Base-by-base conservation (phyloP, 1,139 yeast species). In the Chernovozyma aurita region DNA sequence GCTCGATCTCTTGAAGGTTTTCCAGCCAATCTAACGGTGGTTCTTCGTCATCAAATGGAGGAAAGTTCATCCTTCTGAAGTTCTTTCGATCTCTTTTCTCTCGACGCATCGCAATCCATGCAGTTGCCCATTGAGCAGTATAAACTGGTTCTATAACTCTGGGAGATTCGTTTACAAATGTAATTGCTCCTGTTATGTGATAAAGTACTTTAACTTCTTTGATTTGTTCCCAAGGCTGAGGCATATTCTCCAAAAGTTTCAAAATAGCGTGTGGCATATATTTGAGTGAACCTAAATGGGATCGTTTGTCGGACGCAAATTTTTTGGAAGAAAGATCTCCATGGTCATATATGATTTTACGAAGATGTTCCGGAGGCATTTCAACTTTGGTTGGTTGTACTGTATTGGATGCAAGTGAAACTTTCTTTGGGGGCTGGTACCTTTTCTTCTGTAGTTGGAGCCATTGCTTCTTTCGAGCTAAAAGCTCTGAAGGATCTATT, bases 31-130 rank as follows among this genome's bases (percentile, higher is more conserved):
- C 79, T 30, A 90, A 57, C 1, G 95, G 95, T 0, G 97, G 96
- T 55, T 90, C 97, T 55, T 94, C 98, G 53, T 94, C 99, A 59
- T 94, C 98, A 62, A 92, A 88, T 0, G 95, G 92, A 1, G 99
- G 99, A 48, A 92, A 85, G 38, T 88, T 72, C 85, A 92, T 81
- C 48, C 99, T 73, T 49, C 87, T 84, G 60, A 94, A 92, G 54
- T 86, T 95, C 30, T 80, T 70, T 45, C 98, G 71, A 53, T 90
- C 97, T 40, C 95, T 74, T 54, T 94, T 92, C 54, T 92, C 98
- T 37, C 92, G 70, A 50, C 97, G 74, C 99, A 94, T 92, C 58
- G 81, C 80, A 14, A 77, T 65, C 97, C 98, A 92, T 63, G 80
- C 73, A 0, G 95, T 72, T 1, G 96, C 90, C 99, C 99, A 94